Conservation (phyloP, 176 grass and related monocot species). For the Musa troglodytarum region DNA sequence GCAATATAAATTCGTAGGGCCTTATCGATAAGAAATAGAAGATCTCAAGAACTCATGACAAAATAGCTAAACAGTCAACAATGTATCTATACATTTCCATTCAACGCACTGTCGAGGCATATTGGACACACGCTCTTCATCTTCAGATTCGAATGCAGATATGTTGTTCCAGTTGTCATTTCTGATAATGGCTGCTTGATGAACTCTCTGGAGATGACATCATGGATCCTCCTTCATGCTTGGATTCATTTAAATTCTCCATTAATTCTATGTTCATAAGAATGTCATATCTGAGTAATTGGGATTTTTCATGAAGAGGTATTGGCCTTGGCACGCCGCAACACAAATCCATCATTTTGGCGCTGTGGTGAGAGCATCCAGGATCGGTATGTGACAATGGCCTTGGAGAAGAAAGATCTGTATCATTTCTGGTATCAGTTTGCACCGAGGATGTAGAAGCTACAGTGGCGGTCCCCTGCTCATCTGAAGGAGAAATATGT, state of each 20-base stretch:
- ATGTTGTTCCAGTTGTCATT: background rate
- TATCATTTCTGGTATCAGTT: background rate
- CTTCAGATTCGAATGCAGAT: background rate
- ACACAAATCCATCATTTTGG: background rate
- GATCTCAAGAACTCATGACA: background rate
- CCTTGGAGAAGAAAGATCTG: background rate
- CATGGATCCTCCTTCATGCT: background rate
- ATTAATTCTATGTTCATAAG: background rate
- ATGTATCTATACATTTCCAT: background rate
- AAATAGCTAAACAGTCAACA: background rate
- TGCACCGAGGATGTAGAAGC: background rate
- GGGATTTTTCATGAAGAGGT: background rate
- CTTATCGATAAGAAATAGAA: background rate
- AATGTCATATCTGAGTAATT: background rate
- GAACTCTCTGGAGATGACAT: background rate
- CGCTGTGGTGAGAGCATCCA: background rate
- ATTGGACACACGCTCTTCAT: constrained; percentile 13
- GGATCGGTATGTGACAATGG: background rate
- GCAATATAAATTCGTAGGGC: background rate
- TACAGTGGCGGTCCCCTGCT: background rate
- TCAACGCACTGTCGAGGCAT: background rate
- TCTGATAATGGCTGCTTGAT: background rate
- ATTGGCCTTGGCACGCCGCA: background rate
- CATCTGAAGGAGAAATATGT: background rate
- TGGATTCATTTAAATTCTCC: no score